phyloP scores from a whole-genome alignment of 2,329 filamentous ascomycete genomes.

The Botrytis sinoallii region DNA sequence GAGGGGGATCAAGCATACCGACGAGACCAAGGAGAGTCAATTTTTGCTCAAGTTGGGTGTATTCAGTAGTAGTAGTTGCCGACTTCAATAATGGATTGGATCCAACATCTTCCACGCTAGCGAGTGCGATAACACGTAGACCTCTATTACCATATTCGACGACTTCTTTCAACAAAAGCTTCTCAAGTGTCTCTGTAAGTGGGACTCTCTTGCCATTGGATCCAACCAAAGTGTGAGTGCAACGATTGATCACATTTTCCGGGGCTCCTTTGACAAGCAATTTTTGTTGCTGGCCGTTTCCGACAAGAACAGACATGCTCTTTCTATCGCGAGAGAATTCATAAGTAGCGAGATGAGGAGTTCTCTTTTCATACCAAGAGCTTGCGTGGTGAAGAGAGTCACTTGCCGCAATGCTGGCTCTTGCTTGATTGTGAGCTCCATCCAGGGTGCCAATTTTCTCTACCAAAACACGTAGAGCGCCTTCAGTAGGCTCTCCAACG shows the following conservation, averaged over 20 bases:
- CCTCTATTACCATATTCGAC: constrained; percentile 88
- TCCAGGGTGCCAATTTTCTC: constrained; percentile 85
- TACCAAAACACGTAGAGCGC: constrained; percentile 81
- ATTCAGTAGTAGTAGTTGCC: constrained; percentile 81
- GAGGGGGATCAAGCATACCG: constrained; percentile 94
- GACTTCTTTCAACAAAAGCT: constrained; percentile 74
- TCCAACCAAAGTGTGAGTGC: constrained; percentile 77
- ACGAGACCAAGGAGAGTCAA: constrained; percentile 93
- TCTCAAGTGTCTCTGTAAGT: constrained; percentile 65
- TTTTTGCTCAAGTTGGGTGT: constrained; percentile 83
- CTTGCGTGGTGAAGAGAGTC: constrained; percentile 78
- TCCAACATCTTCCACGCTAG: constrained; percentile 73
- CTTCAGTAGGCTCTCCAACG: constrained; percentile 93
- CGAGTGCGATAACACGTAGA: constrained; percentile 90
- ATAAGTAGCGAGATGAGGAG: constrained; percentile 77
- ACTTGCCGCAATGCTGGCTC: constrained; percentile 46
- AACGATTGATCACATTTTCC: constrained; percentile 90
- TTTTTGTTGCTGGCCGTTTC: constrained; percentile 66
- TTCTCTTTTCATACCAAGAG: constrained; percentile 74
- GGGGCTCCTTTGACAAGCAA: constrained; percentile 95
- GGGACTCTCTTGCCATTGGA: constrained; percentile 72
- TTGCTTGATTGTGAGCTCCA: constrained; percentile 47
- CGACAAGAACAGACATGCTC: constrained; percentile 96
- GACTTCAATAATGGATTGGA: constrained; percentile 66
- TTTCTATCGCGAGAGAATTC: constrained; percentile 98